Base-by-base conservation (phyloP, 2,329 filamentous ascomycete species). In the Corynespora cassiicola region DNA sequence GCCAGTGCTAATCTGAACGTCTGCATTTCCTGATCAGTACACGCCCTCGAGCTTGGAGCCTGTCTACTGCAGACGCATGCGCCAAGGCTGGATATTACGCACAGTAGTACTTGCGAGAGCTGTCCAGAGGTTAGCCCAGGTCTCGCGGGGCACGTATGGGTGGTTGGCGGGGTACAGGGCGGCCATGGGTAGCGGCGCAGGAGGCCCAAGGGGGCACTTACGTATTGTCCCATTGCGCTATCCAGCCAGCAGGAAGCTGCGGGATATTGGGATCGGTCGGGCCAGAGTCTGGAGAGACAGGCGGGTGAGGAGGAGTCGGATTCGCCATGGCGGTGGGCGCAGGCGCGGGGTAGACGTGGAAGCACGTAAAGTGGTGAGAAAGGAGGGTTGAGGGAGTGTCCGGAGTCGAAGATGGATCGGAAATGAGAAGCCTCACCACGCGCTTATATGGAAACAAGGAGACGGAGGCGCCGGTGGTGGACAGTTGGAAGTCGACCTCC, bases 1-100 rank as follows among this genome's bases (percentile, higher is more conserved):
- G 31, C 85, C 85, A 6, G 85, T 88, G 36, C 82, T 84, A 37
- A 88, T 79, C 66, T 88, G 84, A 33, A 88, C 85, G 63, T 81
- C 61, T 65, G 26, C 18, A 10, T 19, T 22, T 16, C 2, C 26
- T 40, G 27, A 21, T 47, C 29, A 45, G 39, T 37, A 23, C 40
- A 15, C 29, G 22, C 33, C 20, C n/a, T 6, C 3, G 16, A 11
- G 17, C 12, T n/a, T n/a, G n/a, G 12, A 5, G n/a, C 10, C 10
- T 8, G 3, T 3, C 5, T 31, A 7, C 5, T 10, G 9, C 14
- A 19, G 31, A 21, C 12, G 9, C n/a, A n/a, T 4, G 3, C n/a
- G 14, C n/a, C 6, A 14, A 18, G 4, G 8, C 14, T 8, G 17
- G 2, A 19, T 5, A 18, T 7, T 34, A 54, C 60, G 39, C 42